Base-by-base conservation (phyloP, 495 filamentous ascomycete genomes). In the Sabuloglossum arenarium region DNA sequence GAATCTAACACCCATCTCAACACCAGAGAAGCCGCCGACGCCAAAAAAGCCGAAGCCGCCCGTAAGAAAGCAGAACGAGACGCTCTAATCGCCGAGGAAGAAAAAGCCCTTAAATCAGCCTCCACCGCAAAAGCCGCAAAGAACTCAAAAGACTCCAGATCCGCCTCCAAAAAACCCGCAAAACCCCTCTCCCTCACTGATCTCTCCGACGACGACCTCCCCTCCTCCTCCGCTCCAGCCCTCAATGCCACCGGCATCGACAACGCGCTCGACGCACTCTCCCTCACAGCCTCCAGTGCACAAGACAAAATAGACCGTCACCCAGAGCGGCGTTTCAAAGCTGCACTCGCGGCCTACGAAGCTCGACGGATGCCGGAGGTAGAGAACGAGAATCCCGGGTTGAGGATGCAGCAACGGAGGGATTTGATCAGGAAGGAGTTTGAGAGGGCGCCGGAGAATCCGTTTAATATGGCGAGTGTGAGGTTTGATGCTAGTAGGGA, bases 51-150 rank as follows among this genome's bases (percentile, higher is more conserved):
- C 58, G 88, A 95, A 67, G 77, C 74, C 25, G 86, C 86, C 0
- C 79, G 81, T 51, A 94, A 90, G 68, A 94, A 93, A 66, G 87
- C 86, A 42, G 88, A 95, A 61, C 80, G 79, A 23, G 88, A 89
- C 19, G 85, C 88, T 8, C 69, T 85, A 21, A 73, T 88, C n/a
- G 80, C 76, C 52, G 88, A 82, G 61, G 91, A 98, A 67, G 91
- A 95, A 68, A 2, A 70, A 73, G 32, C 77, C 75, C 25, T 67
- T 70, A 55, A 80, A 78, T 61, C 68, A 56, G 73, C 73, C 21
- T 81, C 24, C 21, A 76, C 76, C 31, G 49, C 70, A 24, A 78
- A 81, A 63, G 64, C 71, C 14, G 79, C 80, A 0, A 67, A 71
- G 50, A 85, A 87, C 73, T 93, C 90, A 66, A 64, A 43, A 21